Evolutionary conservation across 2,329 filamentous ascomycete genomes (phyloP).

Genomic region (Aureobasidium sp.): DNA sequence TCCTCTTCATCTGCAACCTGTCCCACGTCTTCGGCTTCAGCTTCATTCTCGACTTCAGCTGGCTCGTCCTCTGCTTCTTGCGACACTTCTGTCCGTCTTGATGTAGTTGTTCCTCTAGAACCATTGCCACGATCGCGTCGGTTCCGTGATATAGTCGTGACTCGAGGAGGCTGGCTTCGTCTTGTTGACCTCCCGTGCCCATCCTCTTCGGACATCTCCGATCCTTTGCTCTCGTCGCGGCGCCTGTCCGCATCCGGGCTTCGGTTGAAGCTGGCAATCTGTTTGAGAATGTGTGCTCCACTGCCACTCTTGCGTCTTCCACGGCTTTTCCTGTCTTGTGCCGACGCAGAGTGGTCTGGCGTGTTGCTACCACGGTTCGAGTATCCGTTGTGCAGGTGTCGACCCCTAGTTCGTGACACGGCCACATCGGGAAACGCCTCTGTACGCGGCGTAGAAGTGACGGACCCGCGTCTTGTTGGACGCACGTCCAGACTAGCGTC

Average conservation of each 20-base stretch:
- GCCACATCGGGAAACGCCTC: conserved; percentile 33
- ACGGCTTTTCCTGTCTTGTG: conserved; percentile 17
- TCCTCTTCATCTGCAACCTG: conserved; percentile 40
- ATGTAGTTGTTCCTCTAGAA: conserved; percentile 9
- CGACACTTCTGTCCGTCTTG: conserved; percentile 12
- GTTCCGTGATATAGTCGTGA: conserved; percentile 23
- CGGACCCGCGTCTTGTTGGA: conserved; percentile 34
- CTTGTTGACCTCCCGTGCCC: conserved; percentile 19
- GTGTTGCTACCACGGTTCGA: conserved; percentile 29
- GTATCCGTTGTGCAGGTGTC: conserved; percentile 32
- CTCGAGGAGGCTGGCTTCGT: conserved; percentile 21
- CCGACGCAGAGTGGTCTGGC: conserved; percentile 19
- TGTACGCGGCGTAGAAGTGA: conserved; percentile 39
- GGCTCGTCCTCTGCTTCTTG: conserved; percentile 21
- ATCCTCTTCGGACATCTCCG: conserved; percentile 1
- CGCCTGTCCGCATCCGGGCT: conserved; percentile 27
- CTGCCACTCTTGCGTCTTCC: conserved; percentile 22
- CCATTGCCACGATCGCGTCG: background rate
- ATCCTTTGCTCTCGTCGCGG: conserved; percentile 9
- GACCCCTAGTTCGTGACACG: conserved; percentile 22
- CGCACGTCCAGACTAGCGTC: conserved; percentile 17
- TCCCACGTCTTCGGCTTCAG: conserved; percentile 27
- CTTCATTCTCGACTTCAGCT: conserved; percentile 12
- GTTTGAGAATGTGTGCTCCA: conserved; percentile 30
- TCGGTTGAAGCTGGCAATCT: conserved; percentile 30